These are phyloP conservation scores for Cytospora leucostoma DNA, from an alignment of 2,329 filamentous ascomycete genomes.

Conservation along the genomic window DNA sequence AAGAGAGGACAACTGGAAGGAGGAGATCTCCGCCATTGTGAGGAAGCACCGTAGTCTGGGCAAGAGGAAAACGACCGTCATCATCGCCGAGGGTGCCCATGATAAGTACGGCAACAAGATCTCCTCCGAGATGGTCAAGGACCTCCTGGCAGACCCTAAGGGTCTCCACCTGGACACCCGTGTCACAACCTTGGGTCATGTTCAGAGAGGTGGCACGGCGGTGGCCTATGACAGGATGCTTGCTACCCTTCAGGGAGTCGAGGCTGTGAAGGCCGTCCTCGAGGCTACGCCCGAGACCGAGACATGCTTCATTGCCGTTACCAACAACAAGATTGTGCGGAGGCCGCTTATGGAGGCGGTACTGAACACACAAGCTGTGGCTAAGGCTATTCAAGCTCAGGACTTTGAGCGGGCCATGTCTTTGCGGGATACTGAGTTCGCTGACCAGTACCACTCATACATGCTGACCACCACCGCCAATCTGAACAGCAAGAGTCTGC, in stretches of 20 bases:
- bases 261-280: slow-evolving; percentile 88
- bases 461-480: slow-evolving; percentile 86
- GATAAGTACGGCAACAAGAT: slow-evolving; percentile 85
- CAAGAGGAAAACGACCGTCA: slow-evolving; percentile 97
- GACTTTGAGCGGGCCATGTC: slow-evolving; percentile 87
- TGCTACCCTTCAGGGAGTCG: slow-evolving; percentile 88
- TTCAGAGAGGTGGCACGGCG: slow-evolving; percentile 91
- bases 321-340: slow-evolving; percentile 95
- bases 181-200: slow-evolving; percentile 92
- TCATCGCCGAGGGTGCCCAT: slow-evolving; percentile 92
- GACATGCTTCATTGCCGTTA: slow-evolving; percentile 93
- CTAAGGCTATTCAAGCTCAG: slow-evolving; percentile 77
- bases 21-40: slow-evolving; percentile 82
- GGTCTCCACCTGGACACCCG: slow-evolving; percentile 85
- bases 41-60: slow-evolving; percentile 80
- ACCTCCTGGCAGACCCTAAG: slow-evolving; percentile 77
- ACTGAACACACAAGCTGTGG: slow-evolving; percentile 78
- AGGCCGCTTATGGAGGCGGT: slow-evolving; percentile 90
- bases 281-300: slow-evolving; percentile 86
- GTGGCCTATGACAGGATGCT: slow-evolving; percentile 95
- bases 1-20: slow-evolving; percentile 81
- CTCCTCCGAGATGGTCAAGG: slow-evolving; percentile 76
- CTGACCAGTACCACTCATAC: slow-evolving; percentile 88
- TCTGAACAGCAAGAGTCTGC: slow-evolving; percentile 62
- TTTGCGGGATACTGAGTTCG: slow-evolving; percentile 89